These are phyloP conservation scores for Mesostigma viride DNA, from an alignment of 139 green algal genomes.

Conservation along the genomic window DNA sequence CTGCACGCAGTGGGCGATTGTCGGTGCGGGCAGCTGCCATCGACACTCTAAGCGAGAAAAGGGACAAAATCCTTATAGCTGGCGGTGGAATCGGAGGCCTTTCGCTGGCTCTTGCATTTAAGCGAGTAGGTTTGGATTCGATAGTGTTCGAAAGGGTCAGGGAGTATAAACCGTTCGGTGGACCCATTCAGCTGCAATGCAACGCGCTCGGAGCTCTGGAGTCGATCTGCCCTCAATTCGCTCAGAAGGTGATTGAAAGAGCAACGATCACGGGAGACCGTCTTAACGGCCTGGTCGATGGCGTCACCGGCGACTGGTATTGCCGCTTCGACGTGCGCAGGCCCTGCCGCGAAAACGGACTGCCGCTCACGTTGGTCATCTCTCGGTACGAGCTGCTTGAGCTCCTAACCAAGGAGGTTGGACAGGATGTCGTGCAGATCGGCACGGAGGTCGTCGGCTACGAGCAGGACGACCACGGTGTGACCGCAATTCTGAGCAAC, in stretches of 20 bases:
- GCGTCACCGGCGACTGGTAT: conserved; percentile 44
- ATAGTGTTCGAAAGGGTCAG: too few species aligned
- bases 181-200: conserved; percentile 61
- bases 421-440: conserved; percentile 16
- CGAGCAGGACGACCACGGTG: conserved; percentile 28
- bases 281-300: conserved; percentile 49
- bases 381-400: conserved; percentile 30
- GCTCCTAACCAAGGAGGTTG: conserved; percentile 29
- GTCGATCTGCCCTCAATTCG: conserved; percentile 34
- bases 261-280: conserved; percentile 43
- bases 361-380: conserved; percentile 36
- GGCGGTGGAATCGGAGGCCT: too few species aligned
- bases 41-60: too few species aligned
- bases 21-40: too few species aligned
- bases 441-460: conserved; percentile 34
- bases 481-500: conserved; percentile 43
- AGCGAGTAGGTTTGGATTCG: too few species aligned
- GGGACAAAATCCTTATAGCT: too few species aligned
- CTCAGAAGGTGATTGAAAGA: conserved; percentile 28
- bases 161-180: conserved; percentile 53
- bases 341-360: conserved; percentile 25
- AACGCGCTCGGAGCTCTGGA: conserved; percentile 49
- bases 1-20: too few species aligned
- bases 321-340: conserved; percentile 31
- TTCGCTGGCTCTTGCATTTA: too few species aligned